These are phyloP conservation scores for Fusarium incarnatum DNA, from an alignment of 2,329 filamentous ascomycete genomes.

Conservation along the genomic window DNA sequence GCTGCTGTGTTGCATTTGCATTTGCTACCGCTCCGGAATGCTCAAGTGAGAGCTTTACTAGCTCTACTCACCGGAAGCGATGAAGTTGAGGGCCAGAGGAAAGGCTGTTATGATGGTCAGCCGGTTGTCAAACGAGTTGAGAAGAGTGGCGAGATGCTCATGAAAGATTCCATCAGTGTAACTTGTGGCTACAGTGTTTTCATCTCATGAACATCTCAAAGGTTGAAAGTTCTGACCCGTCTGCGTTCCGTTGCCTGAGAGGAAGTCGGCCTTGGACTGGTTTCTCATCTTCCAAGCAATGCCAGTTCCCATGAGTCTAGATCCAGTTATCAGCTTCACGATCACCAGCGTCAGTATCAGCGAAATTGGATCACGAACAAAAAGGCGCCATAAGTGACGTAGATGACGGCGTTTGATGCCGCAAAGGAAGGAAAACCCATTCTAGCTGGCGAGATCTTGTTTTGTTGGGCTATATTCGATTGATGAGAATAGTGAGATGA, in stretches of 20 bases:
- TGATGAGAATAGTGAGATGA: background rate
- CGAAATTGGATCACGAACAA: constrained; percentile 64
- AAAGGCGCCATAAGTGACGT: constrained; percentile 81
- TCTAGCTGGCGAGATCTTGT: background rate
- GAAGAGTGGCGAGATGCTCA: background rate
- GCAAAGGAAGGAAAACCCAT: constrained; percentile 82
- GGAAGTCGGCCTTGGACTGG: constrained; percentile 77
- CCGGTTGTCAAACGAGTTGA: background rate
- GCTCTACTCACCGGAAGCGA: constrained; percentile 87
- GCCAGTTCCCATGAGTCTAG: constrained; percentile 71
- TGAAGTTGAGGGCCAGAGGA: constrained; percentile 87
- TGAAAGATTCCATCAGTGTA: background rate
- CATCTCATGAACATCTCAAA: constrained; percentile 6
- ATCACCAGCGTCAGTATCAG: background rate
- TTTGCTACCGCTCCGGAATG: constrained; percentile 72
- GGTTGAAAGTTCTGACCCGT: constrained; percentile 70
- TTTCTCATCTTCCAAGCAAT: constrained; percentile 69
- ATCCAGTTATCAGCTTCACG: constrained; percentile 29
- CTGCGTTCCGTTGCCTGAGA: constrained; percentile 83
- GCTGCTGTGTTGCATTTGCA: constrained; percentile 55
- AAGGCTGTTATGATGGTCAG: constrained; percentile 67
- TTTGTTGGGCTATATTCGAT: background rate
- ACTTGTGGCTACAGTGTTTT: background rate
- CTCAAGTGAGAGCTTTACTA: constrained; percentile 40
- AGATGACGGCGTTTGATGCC: constrained; percentile 87